Base-by-base conservation (phyloP, 2,329 filamentous ascomycete genomes). In the Cucurbitaria berberidis region DNA sequence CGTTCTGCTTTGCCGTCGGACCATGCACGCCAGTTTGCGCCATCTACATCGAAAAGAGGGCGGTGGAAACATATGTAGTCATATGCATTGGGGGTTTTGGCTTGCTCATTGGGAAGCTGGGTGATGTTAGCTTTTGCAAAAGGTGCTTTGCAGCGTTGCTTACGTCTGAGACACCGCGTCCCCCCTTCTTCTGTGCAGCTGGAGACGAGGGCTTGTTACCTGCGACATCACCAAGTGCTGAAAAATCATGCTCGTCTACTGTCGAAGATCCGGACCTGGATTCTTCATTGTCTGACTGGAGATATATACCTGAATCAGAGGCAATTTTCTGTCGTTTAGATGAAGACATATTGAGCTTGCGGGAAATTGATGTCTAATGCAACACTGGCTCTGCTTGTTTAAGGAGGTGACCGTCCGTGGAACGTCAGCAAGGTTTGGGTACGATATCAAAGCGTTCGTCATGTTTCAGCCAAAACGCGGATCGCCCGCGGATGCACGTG, bases 1-100 rank as follows among this genome's bases (percentile, higher is more conserved):
- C 36, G 35, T n/a, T 47, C 32, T 21, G 30, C 34, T 18, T 56
- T 39, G n/a, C 43, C 34, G n/a, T 21, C 32, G 0, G 40, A 36
- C 45, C 50, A 51, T 3, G 45, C 29, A 2, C 44, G 43, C 53
- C 48, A 53, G 18, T 61, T 54, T 11, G 29, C 29, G 39, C 47
- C 47, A 26, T 61, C 35, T 7, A 51, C 29, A 43, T 63, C 59
- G 40, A 60, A 63, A 27, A 51, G 45, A 2, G 56, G 60, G 22
- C 52, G 60, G 11, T 54, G 43, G 27, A 60, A 49, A 29, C 60
- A 63, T 11, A 63, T 36, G 35, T 62, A 63, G 13, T 57, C 56
- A 10, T 62, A 39, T 18, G 49, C 45, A 21, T 22, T 38, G 22
- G 46, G 42, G 10, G 46, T 15, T 7, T n/a, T 22, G 6, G 30